A percentile compares a stretch with the other conserved stretches of the same genome.
Conservation (phyloP, 192 early-diverging fungal species). For the Entomortierella beljakovae region DNA sequence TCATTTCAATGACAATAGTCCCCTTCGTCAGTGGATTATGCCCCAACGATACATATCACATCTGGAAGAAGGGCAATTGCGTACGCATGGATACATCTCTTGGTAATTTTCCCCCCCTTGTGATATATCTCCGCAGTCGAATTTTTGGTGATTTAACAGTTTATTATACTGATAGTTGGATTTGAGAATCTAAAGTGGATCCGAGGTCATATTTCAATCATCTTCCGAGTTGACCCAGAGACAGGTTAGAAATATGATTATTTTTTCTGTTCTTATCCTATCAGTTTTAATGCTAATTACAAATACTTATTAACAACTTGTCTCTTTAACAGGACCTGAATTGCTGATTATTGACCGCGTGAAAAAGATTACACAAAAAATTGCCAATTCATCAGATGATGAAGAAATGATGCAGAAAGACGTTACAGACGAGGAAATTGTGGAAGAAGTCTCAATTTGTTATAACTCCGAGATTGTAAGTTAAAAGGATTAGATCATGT, state of each 20-base stretch:
- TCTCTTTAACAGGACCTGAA: constrained; percentile 23
- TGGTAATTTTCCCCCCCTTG: constrained; percentile 26
- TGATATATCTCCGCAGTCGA: no score
- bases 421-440: constrained; percentile 39
- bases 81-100: constrained; percentile 54
- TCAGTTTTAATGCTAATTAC: no score
- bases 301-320: not conserved
- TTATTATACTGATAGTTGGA: constrained; percentile 46
- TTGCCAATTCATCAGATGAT: constrained; percentile 35
- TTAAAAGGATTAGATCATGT: not conserved
- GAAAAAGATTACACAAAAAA: constrained; percentile 49
- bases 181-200: constrained; percentile 53
- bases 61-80: constrained; percentile 55
- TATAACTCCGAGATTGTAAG: constrained; percentile 48
- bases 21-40: constrained; percentile 52
- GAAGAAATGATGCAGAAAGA: constrained; percentile 16
- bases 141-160: no score
- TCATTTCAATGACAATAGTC: constrained; percentile 12
- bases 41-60: constrained; percentile 54
- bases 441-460: constrained; percentile 45
- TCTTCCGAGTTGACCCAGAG: constrained; percentile 43
- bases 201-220: constrained; percentile 51
- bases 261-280: not conserved
- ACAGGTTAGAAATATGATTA: constrained; percentile 21
- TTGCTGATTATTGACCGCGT: constrained; percentile 41